Evolutionary conservation across 441 rosid genomes (phyloP), one percentile per base, ranked within the genome.

Genomic region (Gossypium lobatum): DNA sequence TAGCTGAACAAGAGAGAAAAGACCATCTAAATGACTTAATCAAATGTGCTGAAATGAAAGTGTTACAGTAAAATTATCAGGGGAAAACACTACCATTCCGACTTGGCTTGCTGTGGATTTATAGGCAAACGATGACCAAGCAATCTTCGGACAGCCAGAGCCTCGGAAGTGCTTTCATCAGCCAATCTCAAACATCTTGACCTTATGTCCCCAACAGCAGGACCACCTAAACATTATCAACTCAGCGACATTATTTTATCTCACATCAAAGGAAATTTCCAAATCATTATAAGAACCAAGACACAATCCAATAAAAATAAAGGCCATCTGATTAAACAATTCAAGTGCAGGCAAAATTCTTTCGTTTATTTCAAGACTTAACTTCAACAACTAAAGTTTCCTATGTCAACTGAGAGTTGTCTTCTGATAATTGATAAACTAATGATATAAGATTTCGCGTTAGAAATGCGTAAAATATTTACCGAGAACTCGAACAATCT

Each of bases 401-500:
- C 37, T 6, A 6, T 21, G 11, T 14, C 70, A 66, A 46, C 1
- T 13, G 55, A 66, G 18, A 26, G 9, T 39, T 52, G 45, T 52
- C 28, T 68, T 48, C 58, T 26, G 39, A 6, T 10, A 39, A 64
- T 18, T 64, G 2, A 11, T 4, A 39, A 39, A 39, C 14, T 3
- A 39, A 42, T 64, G 21, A n/a, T 4, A 20, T 64, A 20, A 63
- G 20, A 46, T 45, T 39, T 64, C 46, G 17, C 0, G 14, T 48
- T 48, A 8, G 14, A 50, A 52, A 69, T 3, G 16, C 6, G 1
- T 10, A 21, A 73, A 53, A 71, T 31, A 6, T 1, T 72, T 82
- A 93, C 98, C 97, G 3, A 92, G 93, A 21, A 95, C 97, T 57
- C 97, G 92, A 71, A 95, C 97, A 71, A 95, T 92, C 89, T 95